Conservation (phyloP, 2,329 filamentous ascomycete species). For the Cyphellophora europaea region DNA sequence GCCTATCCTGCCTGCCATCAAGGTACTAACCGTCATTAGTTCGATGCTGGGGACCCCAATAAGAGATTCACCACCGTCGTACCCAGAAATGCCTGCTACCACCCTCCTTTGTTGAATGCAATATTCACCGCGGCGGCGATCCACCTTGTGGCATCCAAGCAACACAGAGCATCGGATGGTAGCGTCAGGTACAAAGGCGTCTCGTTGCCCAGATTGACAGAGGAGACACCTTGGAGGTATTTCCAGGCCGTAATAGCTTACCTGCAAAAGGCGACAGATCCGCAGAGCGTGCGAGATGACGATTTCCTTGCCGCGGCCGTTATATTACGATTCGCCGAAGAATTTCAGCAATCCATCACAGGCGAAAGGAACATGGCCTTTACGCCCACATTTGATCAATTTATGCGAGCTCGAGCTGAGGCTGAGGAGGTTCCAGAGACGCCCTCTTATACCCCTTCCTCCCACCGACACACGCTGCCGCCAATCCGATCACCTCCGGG, state of each 20-base stretch:
- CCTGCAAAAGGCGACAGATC: conserved; percentile 22
- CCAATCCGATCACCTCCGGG: too few species aligned
- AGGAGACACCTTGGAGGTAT: conserved; percentile 20
- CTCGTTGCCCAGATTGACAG: conserved; percentile 14
- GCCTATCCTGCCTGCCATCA: too few species aligned
- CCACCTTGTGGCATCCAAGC: conserved; percentile 11
- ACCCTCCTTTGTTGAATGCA: conserved; percentile 18
- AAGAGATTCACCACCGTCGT: conserved; percentile 16
- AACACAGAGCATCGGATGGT: conserved; percentile 7
- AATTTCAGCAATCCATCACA: conserved; percentile 38
- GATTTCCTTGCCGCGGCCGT: conserved; percentile 47
- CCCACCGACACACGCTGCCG: too few species aligned
- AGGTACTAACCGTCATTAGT: conserved; percentile 7
- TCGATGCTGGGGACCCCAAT: conserved; percentile 18
- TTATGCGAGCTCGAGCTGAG: conserved; percentile 14
- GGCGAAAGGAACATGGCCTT: conserved; percentile 27
- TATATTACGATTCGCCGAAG: conserved; percentile 48
- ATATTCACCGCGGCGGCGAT: conserved; percentile 18
- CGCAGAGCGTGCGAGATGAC: conserved; percentile 36
- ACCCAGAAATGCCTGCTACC: conserved; percentile 16
- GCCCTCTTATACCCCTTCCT: neutral
- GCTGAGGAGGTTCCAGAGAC: neutral
- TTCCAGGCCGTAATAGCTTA: conserved; percentile 21
- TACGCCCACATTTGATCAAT: conserved; percentile 15
- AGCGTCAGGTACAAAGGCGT: conserved; percentile 12